Base-by-base conservation (phyloP, 768 basidiomycete genomes). In the Suillus subalutaceus region DNA sequence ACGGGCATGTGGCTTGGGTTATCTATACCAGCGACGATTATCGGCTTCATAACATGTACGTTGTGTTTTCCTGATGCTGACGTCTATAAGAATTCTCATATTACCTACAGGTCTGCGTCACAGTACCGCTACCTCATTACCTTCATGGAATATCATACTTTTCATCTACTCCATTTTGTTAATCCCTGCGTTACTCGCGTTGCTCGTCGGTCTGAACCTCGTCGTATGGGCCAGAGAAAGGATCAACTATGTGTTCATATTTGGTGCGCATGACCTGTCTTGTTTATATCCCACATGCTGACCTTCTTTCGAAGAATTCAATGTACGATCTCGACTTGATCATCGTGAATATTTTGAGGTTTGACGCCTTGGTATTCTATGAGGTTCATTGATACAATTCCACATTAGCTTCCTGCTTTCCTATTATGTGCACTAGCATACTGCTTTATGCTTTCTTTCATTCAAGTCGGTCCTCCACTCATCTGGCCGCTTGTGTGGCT, bases 241-340 rank as follows among this genome's bases (percentile, higher is more conserved):
- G 56, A 94, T 99, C 70, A 99, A 98, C 74, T 97, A 96, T 71
- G 85, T 89, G n/a, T 97, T 98, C 75, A 93, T 96, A 43, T 93
- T 96, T 72, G 91, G 91, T 92, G 66, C 46, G 84, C 71, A 18
- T 26, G 9, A 37, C 35, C 13, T 9, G 38, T 18, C 20, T 26
- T 48, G 26, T 16, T 15, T 12, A 18, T 44, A 60, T 61, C 30
- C 26, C 48, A 12, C 3, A 16, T 15, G 30, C 16, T 32, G 32
- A 48, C 57, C 64, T 44, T n/a, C 26, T 41, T 40, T 67, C 26
- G 26, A 70, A 90, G 93, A 92, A 74, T 75, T 96, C 63, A 86
- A 94, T 68, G 73, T 88, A 30, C 83, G 88, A 65, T 88, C 90
- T 41, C 87, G 84, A 37, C 78, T 96, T 63, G 93, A 97, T 74